These are phyloP conservation scores for Carallia pectinifolia DNA, from an alignment of 345 rosid genomes.

Conservation along the genomic window DNA sequence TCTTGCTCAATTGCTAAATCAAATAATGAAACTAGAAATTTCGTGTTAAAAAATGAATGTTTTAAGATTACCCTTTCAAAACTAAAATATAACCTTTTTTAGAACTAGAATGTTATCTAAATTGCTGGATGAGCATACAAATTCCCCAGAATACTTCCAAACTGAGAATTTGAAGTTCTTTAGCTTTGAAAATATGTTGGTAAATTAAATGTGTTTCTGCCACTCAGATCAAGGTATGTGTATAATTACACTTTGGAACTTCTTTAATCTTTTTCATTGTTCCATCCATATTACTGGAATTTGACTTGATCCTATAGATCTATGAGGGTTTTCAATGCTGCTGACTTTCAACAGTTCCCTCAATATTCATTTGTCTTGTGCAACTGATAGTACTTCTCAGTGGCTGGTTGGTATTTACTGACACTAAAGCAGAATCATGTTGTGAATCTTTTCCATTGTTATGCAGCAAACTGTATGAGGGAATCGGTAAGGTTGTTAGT, in stretches of 20 bases:
- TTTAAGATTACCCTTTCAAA: too few relatives aligned
- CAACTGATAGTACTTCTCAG: constrained; percentile 55
- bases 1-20: too few relatives aligned
- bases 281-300: background rate
- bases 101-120: too few relatives aligned
- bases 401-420: constrained; percentile 53
- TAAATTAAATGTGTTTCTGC: too few relatives aligned
- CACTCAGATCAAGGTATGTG: too few relatives aligned
- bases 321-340: background rate
- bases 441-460: constrained; percentile 56
- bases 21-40: too few relatives aligned
- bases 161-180: too few relatives aligned
- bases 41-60: too few relatives aligned
- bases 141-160: too few relatives aligned
- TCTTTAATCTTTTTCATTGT: background rate
- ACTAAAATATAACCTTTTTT: too few relatives aligned
- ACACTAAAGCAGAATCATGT: constrained; percentile 65
- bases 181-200: too few relatives aligned
- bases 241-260: background rate
- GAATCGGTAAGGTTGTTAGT: constrained; percentile 56
- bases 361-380: constrained; percentile 24
- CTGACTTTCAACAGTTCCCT: constrained; percentile 23
- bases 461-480: constrained; percentile 74
- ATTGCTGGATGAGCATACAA: too few relatives aligned
- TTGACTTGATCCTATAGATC: background rate